phyloP scores from a whole-genome alignment of 2,329 filamentous ascomycete species.

The Colletotrichum acutatum region DNA sequence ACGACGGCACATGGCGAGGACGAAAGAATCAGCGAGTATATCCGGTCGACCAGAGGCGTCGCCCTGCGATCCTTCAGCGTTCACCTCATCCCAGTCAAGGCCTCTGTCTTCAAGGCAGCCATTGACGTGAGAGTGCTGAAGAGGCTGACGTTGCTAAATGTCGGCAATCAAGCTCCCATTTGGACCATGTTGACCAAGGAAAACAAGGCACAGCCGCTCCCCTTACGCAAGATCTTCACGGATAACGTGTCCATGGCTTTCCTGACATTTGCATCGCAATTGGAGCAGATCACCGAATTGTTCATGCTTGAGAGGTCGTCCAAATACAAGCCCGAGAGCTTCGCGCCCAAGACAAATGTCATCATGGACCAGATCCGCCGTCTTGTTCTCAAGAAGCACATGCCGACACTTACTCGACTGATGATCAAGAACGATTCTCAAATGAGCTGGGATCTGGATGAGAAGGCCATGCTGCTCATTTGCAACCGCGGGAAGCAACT shows the following conservation, averaged over 20 bases:
- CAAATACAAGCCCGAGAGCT: conserved; percentile 64
- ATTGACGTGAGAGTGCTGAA: conserved; percentile 68
- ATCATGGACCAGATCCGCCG: conserved; percentile 69
- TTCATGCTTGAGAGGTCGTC: conserved; percentile 66
- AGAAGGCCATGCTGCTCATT: conserved; percentile 64
- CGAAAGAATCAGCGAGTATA: conserved; percentile 60
- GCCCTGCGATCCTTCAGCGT: conserved; percentile 65
- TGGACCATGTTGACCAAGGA: conserved; percentile 68
- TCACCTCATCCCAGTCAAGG: conserved; percentile 69
- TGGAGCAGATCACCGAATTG: conserved; percentile 66
- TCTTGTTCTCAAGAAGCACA: conserved; percentile 67
- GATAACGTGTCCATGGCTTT: conserved; percentile 70
- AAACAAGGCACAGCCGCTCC: conserved; percentile 61
- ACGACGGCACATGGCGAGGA: conserved; percentile 36
- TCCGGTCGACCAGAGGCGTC: conserved; percentile 68
- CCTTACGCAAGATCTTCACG: conserved; percentile 69
- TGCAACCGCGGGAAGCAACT: conserved; percentile 60
- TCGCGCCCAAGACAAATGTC: conserved; percentile 60
- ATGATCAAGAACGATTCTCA: conserved; percentile 69
- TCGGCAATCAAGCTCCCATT: conserved; percentile 69
- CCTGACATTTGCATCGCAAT: conserved; percentile 62
- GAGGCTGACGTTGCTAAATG: conserved; percentile 70
- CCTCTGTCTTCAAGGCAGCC: conserved; percentile 65
- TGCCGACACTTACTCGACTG: conserved; percentile 62
- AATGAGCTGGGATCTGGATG: conserved; percentile 66